A percentile compares a stretch with the other conserved stretches of the same genome.
These are phyloP conservation scores for Tephrocybe sp. DNA, from an alignment of 768 basidiomycete genomes.

Conservation along the genomic window DNA sequence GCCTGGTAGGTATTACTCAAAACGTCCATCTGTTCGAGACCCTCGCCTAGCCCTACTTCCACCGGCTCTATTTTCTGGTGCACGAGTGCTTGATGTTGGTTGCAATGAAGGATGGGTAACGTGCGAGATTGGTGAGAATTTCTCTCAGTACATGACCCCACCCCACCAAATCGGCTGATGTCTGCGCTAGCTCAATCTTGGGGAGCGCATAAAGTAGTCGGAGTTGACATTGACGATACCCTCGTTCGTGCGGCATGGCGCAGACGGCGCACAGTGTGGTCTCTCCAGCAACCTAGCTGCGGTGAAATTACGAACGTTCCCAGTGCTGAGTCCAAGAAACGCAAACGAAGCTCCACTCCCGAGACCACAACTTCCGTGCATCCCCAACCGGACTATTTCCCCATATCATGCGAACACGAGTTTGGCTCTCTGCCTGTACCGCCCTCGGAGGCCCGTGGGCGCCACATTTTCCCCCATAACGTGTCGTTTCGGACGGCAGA, in stretches of 20 bases:
- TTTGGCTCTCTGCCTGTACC: conserved; percentile 77
- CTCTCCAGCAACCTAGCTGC: conserved; percentile 48
- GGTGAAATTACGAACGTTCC: background rate
- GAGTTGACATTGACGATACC: conserved; percentile 82
- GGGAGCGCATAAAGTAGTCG: conserved; percentile 66
- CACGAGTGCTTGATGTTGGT: conserved; percentile 77
- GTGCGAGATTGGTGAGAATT: conserved; percentile 72
- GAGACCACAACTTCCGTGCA: background rate
- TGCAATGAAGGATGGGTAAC: conserved; percentile 88
- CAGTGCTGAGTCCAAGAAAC: conserved; percentile 15
- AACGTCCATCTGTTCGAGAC: conserved; percentile 61
- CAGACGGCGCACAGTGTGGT: conserved; percentile 70
- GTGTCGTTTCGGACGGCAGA: conserved; percentile 69
- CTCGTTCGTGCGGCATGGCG: conserved; percentile 80
- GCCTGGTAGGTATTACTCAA: conserved; percentile 68
- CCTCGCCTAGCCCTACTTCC: conserved; percentile 67
- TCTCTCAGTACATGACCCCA: no score
- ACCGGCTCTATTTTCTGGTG: conserved; percentile 46
- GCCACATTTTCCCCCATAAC: conserved; percentile 73
- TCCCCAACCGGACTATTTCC: conserved; percentile 59
- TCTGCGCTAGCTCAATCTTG: conserved; percentile 56
- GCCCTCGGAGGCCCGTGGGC: conserved; percentile 28
- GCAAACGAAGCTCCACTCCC: conserved; percentile 19
- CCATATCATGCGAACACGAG: conserved; percentile 71
- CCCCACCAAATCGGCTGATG: background rate